These are phyloP conservation scores for Penicillium atrosanguineum DNA, from an alignment of 495 filamentous ascomycete species.

Conservation along the genomic window DNA sequence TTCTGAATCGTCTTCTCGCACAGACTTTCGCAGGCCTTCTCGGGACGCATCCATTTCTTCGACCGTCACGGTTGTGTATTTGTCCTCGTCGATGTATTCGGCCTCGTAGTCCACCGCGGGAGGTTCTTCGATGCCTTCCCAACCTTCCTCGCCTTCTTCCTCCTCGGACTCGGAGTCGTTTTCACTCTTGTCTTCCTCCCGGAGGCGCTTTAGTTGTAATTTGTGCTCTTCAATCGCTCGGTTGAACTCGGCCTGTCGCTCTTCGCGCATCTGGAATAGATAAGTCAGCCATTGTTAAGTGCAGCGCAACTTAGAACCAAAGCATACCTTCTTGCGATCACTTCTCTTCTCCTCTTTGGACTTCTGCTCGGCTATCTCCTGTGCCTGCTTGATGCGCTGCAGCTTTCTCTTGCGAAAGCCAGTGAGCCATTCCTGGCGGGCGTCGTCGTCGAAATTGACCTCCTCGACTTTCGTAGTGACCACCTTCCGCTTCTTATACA, in stretches of 20 bases:
- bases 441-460: conserved; percentile 76
- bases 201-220: conserved; percentile 51
- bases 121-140: conserved; percentile 60
- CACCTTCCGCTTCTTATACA: conserved; percentile 59
- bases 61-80: conserved; percentile 89
- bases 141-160: conserved; percentile 38
- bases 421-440: conserved; percentile 81
- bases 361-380: conserved; percentile 69
- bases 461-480: conserved; percentile 58
- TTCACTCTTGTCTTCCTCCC: conserved; percentile 51
- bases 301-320: neutral
- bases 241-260: conserved; percentile 74
- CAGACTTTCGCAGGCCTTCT: conserved; percentile 60
- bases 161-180: conserved; percentile 16
- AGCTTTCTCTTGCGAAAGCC: conserved; percentile 96
- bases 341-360: conserved; percentile 69
- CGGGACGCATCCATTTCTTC: conserved; percentile 83
- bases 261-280: conserved; percentile 65
- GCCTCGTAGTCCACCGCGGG: conserved; percentile 74
- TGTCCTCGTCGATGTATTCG: conserved; percentile 95
- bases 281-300: conserved; percentile 9
- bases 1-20: conserved; percentile 47
- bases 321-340: conserved; percentile 65
- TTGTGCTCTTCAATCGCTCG: conserved; percentile 73
- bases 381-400: conserved; percentile 75